Conservation (phyloP, 176 grass and related monocot genomes). For the Musa itinerans region DNA sequence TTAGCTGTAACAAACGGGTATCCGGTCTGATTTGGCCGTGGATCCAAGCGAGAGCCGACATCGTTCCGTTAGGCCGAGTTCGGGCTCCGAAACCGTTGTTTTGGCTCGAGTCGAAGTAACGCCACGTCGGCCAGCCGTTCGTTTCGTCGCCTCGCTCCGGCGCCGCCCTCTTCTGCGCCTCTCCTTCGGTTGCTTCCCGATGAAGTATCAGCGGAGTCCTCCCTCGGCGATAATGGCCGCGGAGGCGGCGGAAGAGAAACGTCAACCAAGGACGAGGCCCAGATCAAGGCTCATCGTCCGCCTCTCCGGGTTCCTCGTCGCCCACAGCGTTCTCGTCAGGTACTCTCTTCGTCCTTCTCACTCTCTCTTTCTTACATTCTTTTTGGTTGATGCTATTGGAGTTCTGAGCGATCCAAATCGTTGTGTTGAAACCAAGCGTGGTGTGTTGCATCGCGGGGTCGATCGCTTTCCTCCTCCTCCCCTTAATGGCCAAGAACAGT, state of each 20-base stretch:
- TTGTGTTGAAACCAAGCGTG: constrained; percentile 18
- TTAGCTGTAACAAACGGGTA: no score
- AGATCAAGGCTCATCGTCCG: constrained; percentile 84
- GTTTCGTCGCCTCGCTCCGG: no score
- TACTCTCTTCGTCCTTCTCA: constrained; percentile 2
- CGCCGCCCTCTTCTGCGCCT: no score
- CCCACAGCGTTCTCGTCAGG: constrained; percentile 77
- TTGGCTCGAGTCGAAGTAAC: no score
- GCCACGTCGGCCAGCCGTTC: no score
- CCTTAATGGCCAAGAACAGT: constrained; percentile 75
- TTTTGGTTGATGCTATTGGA: background rate
- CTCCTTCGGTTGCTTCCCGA: no score
- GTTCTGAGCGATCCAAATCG: background rate
- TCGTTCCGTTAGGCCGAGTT: no score
- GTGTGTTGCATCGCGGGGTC: constrained; percentile 48
- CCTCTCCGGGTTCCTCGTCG: constrained; percentile 56
- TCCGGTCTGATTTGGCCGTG: no score
- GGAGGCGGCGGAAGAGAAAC: background rate
- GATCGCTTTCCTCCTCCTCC: constrained; percentile 55
- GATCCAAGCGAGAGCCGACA: no score
- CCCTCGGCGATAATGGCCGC: background rate
- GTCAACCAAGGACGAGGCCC: background rate
- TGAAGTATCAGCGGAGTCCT: no score
- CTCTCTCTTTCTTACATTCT: background rate
- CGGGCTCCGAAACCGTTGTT: no score